phyloP scores from a whole-genome alignment of 1,139 yeast genomes.

The Yamadazyma jaroonii region DNA sequence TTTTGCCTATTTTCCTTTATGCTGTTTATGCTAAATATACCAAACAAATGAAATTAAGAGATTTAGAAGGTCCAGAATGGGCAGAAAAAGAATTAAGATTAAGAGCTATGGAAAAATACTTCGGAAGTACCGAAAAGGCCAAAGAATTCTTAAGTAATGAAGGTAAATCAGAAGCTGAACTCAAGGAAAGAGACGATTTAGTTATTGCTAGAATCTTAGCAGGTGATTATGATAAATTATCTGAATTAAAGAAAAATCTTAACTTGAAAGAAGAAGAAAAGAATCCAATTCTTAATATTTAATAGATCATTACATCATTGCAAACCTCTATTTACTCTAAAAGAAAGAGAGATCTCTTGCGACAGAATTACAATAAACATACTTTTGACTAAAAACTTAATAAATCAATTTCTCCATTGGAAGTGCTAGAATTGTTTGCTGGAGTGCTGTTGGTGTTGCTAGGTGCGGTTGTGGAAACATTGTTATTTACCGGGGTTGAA shows the following conservation, averaged over 20 bases:
- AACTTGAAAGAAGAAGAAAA: slow-evolving; percentile 39
- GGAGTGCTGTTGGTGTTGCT: slow-evolving; percentile 7
- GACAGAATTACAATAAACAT: not conserved
- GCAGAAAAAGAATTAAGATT: slow-evolving; percentile 79
- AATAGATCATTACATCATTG: slow-evolving; percentile 7
- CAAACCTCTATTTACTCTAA: not conserved
- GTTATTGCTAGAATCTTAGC: slow-evolving; percentile 79
- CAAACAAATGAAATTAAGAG: slow-evolving; percentile 43
- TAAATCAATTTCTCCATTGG: slow-evolving; percentile 29
- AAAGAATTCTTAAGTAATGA: slow-evolving; percentile 54
- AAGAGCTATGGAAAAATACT: slow-evolving; percentile 67
- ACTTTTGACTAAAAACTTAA: slow-evolving; percentile 25
- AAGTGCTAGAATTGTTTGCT: slow-evolving; percentile 10
- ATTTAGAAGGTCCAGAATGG: slow-evolving; percentile 62
- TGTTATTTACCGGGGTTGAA: slow-evolving; percentile 19
- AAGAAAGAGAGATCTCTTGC: not conserved
- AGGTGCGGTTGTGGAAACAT: slow-evolving; percentile 17
- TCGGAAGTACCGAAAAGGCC: slow-evolving; percentile 60
- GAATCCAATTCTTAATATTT: slow-evolving; percentile 35
- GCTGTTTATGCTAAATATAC: slow-evolving; percentile 46
- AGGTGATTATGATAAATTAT: slow-evolving; percentile 81
- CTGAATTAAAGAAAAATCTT: slow-evolving; percentile 61
- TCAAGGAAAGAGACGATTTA: slow-evolving; percentile 70
- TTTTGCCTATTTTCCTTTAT: slow-evolving; percentile 57
- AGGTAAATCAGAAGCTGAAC: slow-evolving; percentile 57